Conservation (phyloP, 2,329 filamentous ascomycete species). For the Paramyrothecium sp. region DNA sequence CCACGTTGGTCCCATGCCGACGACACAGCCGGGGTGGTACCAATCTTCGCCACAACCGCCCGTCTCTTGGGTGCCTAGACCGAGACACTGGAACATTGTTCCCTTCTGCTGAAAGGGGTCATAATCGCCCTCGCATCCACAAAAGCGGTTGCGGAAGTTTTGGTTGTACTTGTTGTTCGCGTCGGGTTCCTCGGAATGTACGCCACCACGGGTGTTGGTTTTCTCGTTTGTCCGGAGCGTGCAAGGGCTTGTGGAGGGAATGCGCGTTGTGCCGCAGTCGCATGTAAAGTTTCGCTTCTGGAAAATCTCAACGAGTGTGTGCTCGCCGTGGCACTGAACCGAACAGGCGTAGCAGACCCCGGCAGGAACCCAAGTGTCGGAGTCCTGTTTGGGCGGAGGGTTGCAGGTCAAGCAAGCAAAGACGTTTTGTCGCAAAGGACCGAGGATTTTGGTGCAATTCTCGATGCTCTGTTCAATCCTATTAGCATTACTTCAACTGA, state of each 20-base stretch:
- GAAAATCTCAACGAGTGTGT: slow-evolving; percentile 93
- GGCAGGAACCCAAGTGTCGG: slow-evolving; percentile 56
- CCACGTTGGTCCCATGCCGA: slow-evolving; percentile 76
- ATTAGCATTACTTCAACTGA: slow-evolving; percentile 21
- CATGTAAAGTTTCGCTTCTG: slow-evolving; percentile 93
- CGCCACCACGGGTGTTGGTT: slow-evolving; percentile 74
- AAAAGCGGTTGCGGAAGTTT: slow-evolving; percentile 92
- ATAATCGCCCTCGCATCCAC: slow-evolving; percentile 84
- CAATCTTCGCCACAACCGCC: slow-evolving; percentile 96
- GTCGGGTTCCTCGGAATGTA: slow-evolving; percentile 72
- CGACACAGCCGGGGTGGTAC: slow-evolving; percentile 92
- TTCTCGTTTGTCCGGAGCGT: slow-evolving; percentile 68
- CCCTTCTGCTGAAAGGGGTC: slow-evolving; percentile 87
- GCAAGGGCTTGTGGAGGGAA: slow-evolving; percentile 71
- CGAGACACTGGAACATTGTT: slow-evolving; percentile 97
- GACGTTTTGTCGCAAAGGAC: slow-evolving; percentile 80
- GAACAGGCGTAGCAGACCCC: slow-evolving; percentile 97
- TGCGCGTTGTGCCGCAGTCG: slow-evolving; percentile 87
- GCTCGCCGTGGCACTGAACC: slow-evolving; percentile 93
- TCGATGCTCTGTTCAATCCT: slow-evolving; percentile 73
- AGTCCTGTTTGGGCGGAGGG: slow-evolving; percentile 64
- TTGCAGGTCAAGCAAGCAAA: slow-evolving; percentile 96
- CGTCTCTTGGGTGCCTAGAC: slow-evolving; percentile 73
- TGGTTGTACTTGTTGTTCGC: slow-evolving; percentile 87
- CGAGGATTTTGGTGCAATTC: slow-evolving; percentile 86